Conservation (phyloP, 2,329 filamentous ascomycete genomes). For the Aspergillus versicolor region DNA sequence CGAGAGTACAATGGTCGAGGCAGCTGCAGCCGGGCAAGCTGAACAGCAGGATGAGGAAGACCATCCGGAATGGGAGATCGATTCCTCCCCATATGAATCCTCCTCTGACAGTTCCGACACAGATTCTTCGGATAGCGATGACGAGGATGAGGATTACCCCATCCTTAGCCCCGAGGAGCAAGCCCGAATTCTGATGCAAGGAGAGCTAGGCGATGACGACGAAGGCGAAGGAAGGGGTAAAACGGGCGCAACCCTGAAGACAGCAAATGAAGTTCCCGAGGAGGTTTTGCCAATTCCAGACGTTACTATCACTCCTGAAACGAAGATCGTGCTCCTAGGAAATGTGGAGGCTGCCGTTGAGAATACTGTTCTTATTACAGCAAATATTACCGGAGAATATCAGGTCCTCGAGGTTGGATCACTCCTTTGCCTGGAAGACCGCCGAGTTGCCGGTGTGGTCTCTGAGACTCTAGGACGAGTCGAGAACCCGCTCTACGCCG, state of each 20-base stretch:
- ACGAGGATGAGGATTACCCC: slow-evolving; percentile 62
- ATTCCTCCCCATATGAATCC: slow-evolving; percentile 74
- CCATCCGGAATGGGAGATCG: slow-evolving; percentile 79
- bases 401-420: slow-evolving; percentile 83
- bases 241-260: slow-evolving; percentile 60
- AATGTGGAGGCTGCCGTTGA: slow-evolving; percentile 74
- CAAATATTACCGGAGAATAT: slow-evolving; percentile 74
- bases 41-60: slow-evolving; percentile 41
- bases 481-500: slow-evolving; percentile 79
- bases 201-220: slow-evolving; percentile 76
- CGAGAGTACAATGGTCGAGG: slow-evolving; percentile 9
- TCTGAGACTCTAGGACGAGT: slow-evolving; percentile 84
- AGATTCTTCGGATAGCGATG: slow-evolving; percentile 59
- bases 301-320: slow-evolving; percentile 72
- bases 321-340: slow-evolving; percentile 74
- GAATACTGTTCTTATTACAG: slow-evolving; percentile 75
- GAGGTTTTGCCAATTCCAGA: slow-evolving; percentile 71
- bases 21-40: slow-evolving; percentile 7
- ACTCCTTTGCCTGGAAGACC: slow-evolving; percentile 73
- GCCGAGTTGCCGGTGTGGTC: slow-evolving; percentile 76
- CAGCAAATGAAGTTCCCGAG: slow-evolving; percentile 74
- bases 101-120: slow-evolving; percentile 60
- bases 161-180: slow-evolving; percentile 79
- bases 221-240: slow-evolving; percentile 60
- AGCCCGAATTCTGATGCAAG: slow-evolving; percentile 80